phyloP scores from a whole-genome alignment of 164 flowering plant species.

The Stephania japonica region DNA sequence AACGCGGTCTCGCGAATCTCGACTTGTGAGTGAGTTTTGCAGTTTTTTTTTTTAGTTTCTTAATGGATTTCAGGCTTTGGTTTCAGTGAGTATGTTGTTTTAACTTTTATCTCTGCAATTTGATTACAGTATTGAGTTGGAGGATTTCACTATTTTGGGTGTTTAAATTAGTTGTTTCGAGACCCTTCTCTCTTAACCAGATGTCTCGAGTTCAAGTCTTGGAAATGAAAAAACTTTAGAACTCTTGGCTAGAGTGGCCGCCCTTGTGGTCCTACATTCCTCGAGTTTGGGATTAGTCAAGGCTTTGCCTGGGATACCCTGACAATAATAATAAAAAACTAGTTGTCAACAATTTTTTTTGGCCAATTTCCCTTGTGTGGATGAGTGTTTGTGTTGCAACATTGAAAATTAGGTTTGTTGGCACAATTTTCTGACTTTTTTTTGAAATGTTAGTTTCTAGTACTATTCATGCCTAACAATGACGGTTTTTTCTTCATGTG shows the following conservation, averaged over 20 bases:
- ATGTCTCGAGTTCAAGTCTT: too few relatives aligned
- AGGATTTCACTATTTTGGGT: too few relatives aligned
- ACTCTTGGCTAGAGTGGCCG: too few relatives aligned
- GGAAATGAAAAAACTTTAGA: too few relatives aligned
- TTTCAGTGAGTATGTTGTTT: neutral
- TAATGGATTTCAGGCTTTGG: neutral
- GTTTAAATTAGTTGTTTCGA: too few relatives aligned
- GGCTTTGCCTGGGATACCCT: too few relatives aligned
- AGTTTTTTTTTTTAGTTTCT: neutral
- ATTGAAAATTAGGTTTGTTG: neutral
- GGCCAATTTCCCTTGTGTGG: neutral
- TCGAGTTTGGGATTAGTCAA: too few relatives aligned
- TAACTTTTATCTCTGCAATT: neutral
- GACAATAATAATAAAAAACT: too few relatives aligned
- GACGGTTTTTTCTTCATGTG: neutral
- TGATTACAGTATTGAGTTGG: neutral
- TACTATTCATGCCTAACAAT: neutral
- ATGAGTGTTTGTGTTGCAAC: neutral
- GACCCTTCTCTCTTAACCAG: too few relatives aligned
- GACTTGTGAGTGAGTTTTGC: slow-evolving; percentile 11
- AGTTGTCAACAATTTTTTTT: too few relatives aligned
- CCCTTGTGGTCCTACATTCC: too few relatives aligned
- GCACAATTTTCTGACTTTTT: neutral
- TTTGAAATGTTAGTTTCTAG: neutral
- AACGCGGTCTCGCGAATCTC: slow-evolving; percentile 8